Conservation (phyloP, 2,329 filamentous ascomycete genomes). For the Acrocalymma vagum region DNA sequence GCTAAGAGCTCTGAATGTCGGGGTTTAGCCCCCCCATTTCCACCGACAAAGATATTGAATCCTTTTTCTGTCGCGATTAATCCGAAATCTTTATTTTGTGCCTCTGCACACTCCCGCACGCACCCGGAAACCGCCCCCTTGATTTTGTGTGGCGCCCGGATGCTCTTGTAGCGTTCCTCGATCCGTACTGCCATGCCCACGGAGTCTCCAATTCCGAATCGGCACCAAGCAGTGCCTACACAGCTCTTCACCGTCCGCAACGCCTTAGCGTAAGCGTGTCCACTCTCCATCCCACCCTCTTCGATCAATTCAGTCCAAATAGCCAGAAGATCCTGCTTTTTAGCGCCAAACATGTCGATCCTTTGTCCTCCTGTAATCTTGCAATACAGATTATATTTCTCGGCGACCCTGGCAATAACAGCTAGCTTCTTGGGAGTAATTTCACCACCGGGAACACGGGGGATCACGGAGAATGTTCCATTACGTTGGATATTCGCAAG, state of each 20-base stretch:
- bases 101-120: slow-evolving; percentile 91
- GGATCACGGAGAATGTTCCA: slow-evolving; percentile 88
- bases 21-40: slow-evolving; percentile 88
- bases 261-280: slow-evolving; percentile 90
- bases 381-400: slow-evolving; percentile 84
- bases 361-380: slow-evolving; percentile 93
- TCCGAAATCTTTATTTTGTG: slow-evolving; percentile 92
- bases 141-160: slow-evolving; percentile 88
- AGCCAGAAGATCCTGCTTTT: slow-evolving; percentile 81
- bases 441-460: slow-evolving; percentile 83
- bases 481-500: slow-evolving; percentile 91
- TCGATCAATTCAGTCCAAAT: slow-evolving; percentile 86
- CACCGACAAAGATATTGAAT: slow-evolving; percentile 90
- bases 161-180: slow-evolving; percentile 91
- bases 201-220: slow-evolving; percentile 87
- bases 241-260: slow-evolving; percentile 91
- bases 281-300: slow-evolving; percentile 84
- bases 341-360: slow-evolving; percentile 92
- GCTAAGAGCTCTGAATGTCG: slow-evolving; percentile 83
- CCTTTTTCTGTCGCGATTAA: slow-evolving; percentile 92
- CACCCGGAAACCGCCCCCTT: slow-evolving; percentile 91
- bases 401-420: slow-evolving; percentile 82
- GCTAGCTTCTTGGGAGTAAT: slow-evolving; percentile 89
- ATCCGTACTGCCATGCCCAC: slow-evolving; percentile 89
- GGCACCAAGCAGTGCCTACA: slow-evolving; percentile 90